Base-by-base conservation (phyloP, 768 basidiomycete species). In the Boletellus ananas region DNA sequence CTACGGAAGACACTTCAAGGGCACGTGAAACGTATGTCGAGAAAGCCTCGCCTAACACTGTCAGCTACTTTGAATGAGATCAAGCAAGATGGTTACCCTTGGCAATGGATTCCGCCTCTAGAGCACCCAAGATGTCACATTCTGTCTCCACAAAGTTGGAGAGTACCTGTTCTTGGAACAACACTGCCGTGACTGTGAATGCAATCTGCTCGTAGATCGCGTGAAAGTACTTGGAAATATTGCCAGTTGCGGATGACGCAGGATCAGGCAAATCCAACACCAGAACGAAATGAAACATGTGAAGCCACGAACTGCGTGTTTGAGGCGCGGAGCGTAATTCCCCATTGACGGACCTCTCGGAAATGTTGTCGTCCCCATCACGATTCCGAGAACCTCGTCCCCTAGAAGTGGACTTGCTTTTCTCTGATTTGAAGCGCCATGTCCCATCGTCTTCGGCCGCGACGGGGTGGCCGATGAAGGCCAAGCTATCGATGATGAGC, bases 391-490 rank as follows among this genome's bases (percentile, higher is more conserved):
- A 74, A 36, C 79, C 83, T 21, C 85, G 69, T 33, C 83, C 85
- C 50, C 84, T 72, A 20, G 78, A 73, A 34, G 67, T 72, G 36
- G 70, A 52, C 57, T 80, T 79, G 44, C 62, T 56, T 55, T 78
- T 82, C 58, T 87, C 85, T n/a, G 74, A 72, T 61, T 78, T 81
- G 65, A 90, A 90, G 35, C 74, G 73, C 92, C 94, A 94, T 13
- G 63, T 73, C 1, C 86, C 89, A 57, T 86, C 84, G 25, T 73
- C 60, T 45, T 89, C 86, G 11, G 80, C 80, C 62, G 87, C 89
- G 3, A 97, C 93, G 2, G 95, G 96, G 66, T 98, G 94, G 0
- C 96, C 96, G 38, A 97, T 77, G 66, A 97, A 98, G 6, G 84
- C 90, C 21, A 98, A 76, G 59, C 94, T 86, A 63, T 98, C 94